Conservation (phyloP, 192 early-diverging fungal genomes). For the Coemansia sp. region DNA sequence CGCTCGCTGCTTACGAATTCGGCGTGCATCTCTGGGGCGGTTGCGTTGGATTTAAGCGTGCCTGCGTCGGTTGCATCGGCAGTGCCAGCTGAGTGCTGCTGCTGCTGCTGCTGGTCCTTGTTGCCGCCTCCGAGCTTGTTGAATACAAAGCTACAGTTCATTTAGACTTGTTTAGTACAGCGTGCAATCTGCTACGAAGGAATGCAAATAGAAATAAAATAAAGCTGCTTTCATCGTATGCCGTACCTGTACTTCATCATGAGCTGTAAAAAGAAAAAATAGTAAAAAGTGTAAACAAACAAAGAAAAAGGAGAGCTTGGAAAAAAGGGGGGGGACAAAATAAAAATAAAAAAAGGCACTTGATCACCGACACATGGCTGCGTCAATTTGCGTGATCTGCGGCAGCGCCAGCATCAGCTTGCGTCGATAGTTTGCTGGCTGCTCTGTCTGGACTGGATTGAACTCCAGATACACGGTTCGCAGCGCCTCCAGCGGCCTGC, state of each 20-base stretch:
- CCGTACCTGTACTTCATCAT: conserved; percentile 7
- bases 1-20: conserved; percentile 43
- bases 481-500: conserved; percentile 59
- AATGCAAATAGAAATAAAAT: too few relatives aligned
- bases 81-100: neutral
- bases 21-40: conserved; percentile 21
- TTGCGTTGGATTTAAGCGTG: conserved; percentile 24
- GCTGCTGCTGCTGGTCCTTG: conserved; percentile 17
- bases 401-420: conserved; percentile 87
- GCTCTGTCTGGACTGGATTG: conserved; percentile 85
- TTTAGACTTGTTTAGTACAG: too few relatives aligned
- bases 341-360: conserved; percentile 1
- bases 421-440: conserved; percentile 78
- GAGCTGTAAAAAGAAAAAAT: neutral
- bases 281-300: conserved; percentile 22
- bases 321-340: conserved; percentile 19
- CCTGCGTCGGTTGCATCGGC: conserved; percentile 4
- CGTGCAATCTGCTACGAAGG: too few relatives aligned
- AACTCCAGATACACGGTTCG: conserved; percentile 94
- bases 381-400: conserved; percentile 91
- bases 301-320: conserved; percentile 4
- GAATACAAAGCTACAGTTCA: conserved; percentile 32
- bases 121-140: conserved; percentile 22
- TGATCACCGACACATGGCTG: conserved; percentile 56
- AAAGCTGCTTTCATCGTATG: neutral